These are phyloP conservation scores for Lactifluus hygrophoroides DNA, from an alignment of 768 basidiomycete species.

Conservation along the genomic window DNA sequence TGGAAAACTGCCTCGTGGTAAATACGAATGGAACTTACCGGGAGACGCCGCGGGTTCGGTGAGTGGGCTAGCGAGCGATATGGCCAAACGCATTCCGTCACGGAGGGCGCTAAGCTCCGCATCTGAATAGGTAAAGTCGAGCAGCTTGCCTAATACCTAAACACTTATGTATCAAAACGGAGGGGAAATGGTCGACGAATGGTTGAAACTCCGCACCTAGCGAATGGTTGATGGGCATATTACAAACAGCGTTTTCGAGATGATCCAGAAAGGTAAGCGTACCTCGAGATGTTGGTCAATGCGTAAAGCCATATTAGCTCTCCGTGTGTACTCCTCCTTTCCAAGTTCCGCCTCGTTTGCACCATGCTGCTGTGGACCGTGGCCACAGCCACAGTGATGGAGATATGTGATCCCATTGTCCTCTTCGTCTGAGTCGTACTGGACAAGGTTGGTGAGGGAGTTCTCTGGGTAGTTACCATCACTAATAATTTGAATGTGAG, in stretches of 20 bases:
- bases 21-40: constrained; percentile 33
- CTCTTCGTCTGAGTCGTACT: constrained; percentile 68
- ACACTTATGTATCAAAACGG: neutral
- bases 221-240: constrained; percentile 1
- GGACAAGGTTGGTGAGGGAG: constrained; percentile 46
- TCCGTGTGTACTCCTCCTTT: constrained; percentile 57
- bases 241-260: neutral
- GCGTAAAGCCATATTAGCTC: constrained; percentile 65
- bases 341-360: constrained; percentile 50
- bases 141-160: constrained; percentile 65
- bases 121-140: constrained; percentile 74
- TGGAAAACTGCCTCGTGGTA: constrained; percentile 19
- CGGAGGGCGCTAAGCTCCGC: constrained; percentile 60
- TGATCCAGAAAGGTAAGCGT: constrained; percentile 23
- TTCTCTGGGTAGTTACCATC: constrained; percentile 37
- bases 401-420: constrained; percentile 45
- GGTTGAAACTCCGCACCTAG: constrained; percentile 22
- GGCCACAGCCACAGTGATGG: constrained; percentile 60
- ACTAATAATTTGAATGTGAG: constrained; percentile 47
- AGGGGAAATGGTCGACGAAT: constrained; percentile 1
- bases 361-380: constrained; percentile 56
- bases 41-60: constrained; percentile 40
- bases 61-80: constrained; percentile 42
- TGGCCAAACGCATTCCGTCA: constrained; percentile 55
- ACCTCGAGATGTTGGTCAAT: constrained; percentile 81